Evolutionary conservation across 495 filamentous ascomycete species (phyloP), one percentile per base, ranked within the genome.

Genomic region (Aspergillus campestris): DNA sequence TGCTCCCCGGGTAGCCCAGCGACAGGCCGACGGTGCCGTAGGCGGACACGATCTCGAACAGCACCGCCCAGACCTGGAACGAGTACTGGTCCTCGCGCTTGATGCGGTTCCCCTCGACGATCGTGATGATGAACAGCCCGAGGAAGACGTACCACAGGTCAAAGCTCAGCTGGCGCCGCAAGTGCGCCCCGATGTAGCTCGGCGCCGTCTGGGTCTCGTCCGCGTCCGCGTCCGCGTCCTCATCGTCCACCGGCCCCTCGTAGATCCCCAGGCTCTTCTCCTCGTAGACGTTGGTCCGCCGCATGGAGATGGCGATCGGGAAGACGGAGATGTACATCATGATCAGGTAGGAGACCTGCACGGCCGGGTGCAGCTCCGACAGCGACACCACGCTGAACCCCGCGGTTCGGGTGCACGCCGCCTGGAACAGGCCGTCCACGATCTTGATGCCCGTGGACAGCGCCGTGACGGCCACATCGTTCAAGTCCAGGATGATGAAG

Each of bases 321-420:
- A 94, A 88, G 34, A 95, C 87, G 38, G 91, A 95, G 50, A 97
- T 97, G 62, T 97, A 97, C 91, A 97, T 97, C 91, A 97, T 97
- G 64, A 97, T 81, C 65, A 95, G 64, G 69, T 95, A 96, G 12
- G 89, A 95, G 4, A 92, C 86, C 57, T 97, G 91, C 9, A 95
- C 88, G 2, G 83, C 91, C 0, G 91, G 91, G 55, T 96, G 91
- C 10, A 97, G 72, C 0, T 70, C 62, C 6, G 86, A 69, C 18
- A 97, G 66, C 48, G 83, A 84, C 53, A 95, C 76, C 38, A 85
- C 83, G 6, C 84, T 71, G 55, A 94, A 94, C 1, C 91, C 91
- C 2, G 91, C 89, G 2, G 90, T 95, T 50, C 91, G 72, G 0
- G 91, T 95, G 9, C 84, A 81, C 0, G 81, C 75, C 1, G 91